Evolutionary conservation across 2,329 filamentous ascomycete genomes (phyloP).

Genomic region (Aspergillus nomiae): DNA sequence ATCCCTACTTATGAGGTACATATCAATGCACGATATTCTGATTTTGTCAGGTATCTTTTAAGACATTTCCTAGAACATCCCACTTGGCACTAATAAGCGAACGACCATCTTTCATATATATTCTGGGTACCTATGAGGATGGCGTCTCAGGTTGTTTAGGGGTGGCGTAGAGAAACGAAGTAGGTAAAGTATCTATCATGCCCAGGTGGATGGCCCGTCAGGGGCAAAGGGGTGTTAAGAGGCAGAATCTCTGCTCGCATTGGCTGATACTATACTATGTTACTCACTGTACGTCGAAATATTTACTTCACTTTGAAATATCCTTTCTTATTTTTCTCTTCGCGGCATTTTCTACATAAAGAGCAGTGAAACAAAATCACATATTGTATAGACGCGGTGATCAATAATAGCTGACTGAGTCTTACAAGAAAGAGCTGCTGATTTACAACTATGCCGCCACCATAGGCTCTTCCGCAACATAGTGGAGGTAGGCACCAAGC

Average conservation of each 20-base stretch:
- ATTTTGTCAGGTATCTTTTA: too few species aligned
- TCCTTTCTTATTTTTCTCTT: neutral
- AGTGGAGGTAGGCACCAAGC: conserved; percentile 91
- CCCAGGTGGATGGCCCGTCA: too few species aligned
- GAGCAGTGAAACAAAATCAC: neutral
- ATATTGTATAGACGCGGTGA: neutral
- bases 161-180: neutral
- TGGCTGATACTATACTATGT: too few species aligned
- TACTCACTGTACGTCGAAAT: neutral
- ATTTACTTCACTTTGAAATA: neutral
- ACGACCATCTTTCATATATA: neutral
- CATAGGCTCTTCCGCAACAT: conserved; percentile 85
- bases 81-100: neutral
- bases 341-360: neutral
- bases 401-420: neutral
- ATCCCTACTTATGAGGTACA: too few species aligned
- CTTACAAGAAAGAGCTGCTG: neutral
- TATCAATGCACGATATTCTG: too few species aligned
- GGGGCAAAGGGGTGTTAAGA: neutral
- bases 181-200: neutral
- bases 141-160: neutral
- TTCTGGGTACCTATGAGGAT: neutral
- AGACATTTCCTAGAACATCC: too few species aligned
- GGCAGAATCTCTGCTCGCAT: neutral
- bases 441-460: conserved; percentile 6